A percentile compares a stretch with the other conserved stretches of the same genome.
phyloP scores from a whole-genome alignment of 371 early-diverging fungal species.

The Rhizopus delemar region DNA sequence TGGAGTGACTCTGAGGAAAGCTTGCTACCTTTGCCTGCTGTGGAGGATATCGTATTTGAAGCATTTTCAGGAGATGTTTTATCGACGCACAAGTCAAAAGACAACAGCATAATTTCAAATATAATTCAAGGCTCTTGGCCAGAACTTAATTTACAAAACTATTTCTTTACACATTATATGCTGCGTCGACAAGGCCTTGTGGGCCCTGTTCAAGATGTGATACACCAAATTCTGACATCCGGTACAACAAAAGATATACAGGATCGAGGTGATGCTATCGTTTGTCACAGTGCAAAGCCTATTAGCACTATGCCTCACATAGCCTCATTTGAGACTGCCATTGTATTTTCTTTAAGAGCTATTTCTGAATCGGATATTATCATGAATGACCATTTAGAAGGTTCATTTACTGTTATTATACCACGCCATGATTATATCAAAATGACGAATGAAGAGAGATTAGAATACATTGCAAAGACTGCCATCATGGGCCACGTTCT shows the following conservation, averaged over 20 bases:
- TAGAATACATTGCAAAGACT: constrained; percentile 2
- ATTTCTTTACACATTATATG: constrained; percentile 32
- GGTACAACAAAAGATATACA: background rate
- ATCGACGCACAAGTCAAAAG: constrained; percentile 4
- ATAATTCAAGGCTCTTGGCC: constrained; percentile 19
- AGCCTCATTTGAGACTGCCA: constrained; percentile 4
- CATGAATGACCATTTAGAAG: constrained; percentile 16
- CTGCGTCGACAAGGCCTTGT: constrained; percentile 32
- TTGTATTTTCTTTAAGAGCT: constrained; percentile 16
- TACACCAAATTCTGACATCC: constrained; percentile 5
- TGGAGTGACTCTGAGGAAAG: background rate
- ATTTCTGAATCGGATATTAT: background rate
- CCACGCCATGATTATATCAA: constrained; percentile 8
- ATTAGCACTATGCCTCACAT: background rate
- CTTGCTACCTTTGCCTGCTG: constrained; percentile 13
- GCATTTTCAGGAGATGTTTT: constrained; percentile 4
- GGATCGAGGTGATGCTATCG: background rate
- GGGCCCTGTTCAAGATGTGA: constrained; percentile 22
- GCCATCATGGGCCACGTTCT: constrained; percentile 19
- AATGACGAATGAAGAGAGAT: background rate
- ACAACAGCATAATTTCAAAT: constrained; percentile 3
- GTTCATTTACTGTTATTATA: constrained; percentile 7
- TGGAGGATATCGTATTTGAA: constrained; percentile 8
- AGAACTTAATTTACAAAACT: constrained; percentile 15
- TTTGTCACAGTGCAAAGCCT: constrained; percentile 1